These are phyloP conservation scores for Earliella scabrosa DNA, from an alignment of 1,284 basidiomycete species.

Conservation along the genomic window DNA sequence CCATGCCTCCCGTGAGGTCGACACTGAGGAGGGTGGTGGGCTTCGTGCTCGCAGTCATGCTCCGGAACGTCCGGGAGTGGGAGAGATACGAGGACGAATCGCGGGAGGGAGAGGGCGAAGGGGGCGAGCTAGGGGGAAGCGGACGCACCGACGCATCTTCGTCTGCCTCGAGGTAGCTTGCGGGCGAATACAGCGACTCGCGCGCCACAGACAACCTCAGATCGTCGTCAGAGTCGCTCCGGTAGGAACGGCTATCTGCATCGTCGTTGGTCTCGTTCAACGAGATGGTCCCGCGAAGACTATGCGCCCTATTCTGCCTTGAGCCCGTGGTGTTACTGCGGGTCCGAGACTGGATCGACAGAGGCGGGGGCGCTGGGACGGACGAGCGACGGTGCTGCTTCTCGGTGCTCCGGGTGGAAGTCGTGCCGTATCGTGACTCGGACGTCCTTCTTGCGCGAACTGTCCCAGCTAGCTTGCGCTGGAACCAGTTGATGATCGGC, in stretches of 20 bases:
- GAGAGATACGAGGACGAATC: conserved; percentile 82
- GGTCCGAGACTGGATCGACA: conserved; percentile 20
- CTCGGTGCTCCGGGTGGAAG: conserved; percentile 30
- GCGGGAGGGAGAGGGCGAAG: conserved; percentile 81
- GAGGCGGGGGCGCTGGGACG: conserved; percentile 30
- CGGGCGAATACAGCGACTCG: conserved; percentile 77
- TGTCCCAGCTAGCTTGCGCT: conserved; percentile 80
- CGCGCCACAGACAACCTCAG: conserved; percentile 59
- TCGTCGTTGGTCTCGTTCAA: conserved; percentile 60
- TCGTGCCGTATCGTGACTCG: conserved; percentile 33
- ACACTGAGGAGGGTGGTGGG: conserved; percentile 92
- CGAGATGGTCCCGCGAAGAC: conserved; percentile 52
- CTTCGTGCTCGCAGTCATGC: conserved; percentile 89
- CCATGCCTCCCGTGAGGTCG: conserved; percentile 81
- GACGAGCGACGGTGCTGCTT: conserved; percentile 33
- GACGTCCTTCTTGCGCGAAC: conserved; percentile 52
- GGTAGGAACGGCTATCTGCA: conserved; percentile 30
- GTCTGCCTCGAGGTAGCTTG: conserved; percentile 77
- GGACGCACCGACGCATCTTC: conserved; percentile 90
- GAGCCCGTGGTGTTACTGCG: conserved; percentile 24
- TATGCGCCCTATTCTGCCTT: conserved; percentile 27
- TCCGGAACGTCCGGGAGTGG: conserved; percentile 78
- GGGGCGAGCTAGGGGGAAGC: conserved; percentile 82
- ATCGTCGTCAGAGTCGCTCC: conserved; percentile 45
- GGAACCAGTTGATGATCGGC: conserved; percentile 91